Base-by-base conservation (phyloP, 1,284 basidiomycete species). In the Sanghuangporus sanghuang region DNA sequence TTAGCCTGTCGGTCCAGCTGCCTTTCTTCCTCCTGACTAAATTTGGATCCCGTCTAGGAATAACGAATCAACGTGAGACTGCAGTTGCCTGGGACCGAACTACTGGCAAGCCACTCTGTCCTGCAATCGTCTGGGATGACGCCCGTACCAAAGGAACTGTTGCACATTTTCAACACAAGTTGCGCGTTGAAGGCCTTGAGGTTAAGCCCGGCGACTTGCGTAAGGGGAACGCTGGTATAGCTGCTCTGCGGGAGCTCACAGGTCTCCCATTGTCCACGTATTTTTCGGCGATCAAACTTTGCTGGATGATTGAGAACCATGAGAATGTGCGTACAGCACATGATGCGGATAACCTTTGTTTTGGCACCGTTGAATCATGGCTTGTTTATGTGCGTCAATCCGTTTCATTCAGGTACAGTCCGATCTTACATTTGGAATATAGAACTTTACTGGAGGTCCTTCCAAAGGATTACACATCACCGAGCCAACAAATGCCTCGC, bases 11-110 rank as follows among this genome's bases (percentile, higher is more conserved):
- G 70, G 27, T 32, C 5, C 27, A 32, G 27, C 27, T 32, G 67
- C 56, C 63, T 14, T 35, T 61, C 49, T 38, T 16, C 8, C 44
- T 9, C n/a, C 12, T 32, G 38, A 53, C 8, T 32, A 18, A 35
- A 23, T 32, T 59, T 57, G n/a, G 23, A 38, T 27, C 32, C 23
- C 48, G 18, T 64, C 8, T 71, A 93, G 92, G 96, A 44, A 93
- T 99, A 77, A 98, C 96, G 57, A 99, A 98, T 74, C 96, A 99
- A 78, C 88, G 97, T 64, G 96, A 99, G 76, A 99, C 97, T 4
- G 90, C 96, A 1, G 88, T 98, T 18, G 93, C 90, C 11, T 99
- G 97, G 97, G 93, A 93, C 73, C 85, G 89, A 67, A 83, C 81
- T 71, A 96, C 95, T 1, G 96, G 96, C 57, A 90, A 92, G 74